Evolutionary conservation across 2,329 filamentous ascomycete genomes (phyloP).

Genomic region (Calonectria hawksworthii): DNA sequence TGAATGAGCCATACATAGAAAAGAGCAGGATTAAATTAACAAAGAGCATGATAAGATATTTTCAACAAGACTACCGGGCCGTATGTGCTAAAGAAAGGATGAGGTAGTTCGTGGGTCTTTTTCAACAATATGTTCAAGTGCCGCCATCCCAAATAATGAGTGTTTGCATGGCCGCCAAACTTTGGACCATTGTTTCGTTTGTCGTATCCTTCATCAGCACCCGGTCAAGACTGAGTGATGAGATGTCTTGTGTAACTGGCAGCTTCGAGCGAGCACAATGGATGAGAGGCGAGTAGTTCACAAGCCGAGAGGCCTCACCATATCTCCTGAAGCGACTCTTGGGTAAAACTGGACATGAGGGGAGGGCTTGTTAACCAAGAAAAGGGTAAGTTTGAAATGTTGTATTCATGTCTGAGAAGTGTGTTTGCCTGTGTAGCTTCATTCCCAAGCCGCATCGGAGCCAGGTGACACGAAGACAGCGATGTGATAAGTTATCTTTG

Average conservation of each 20-base stretch:
- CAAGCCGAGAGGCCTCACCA: neutral
- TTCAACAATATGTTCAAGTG: neutral
- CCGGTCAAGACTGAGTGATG: conserved; percentile 6
- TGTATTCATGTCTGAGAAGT: neutral
- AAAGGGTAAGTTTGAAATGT: conserved; percentile 24
- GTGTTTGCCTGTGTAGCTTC: neutral
- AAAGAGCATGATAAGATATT: conserved; percentile 27
- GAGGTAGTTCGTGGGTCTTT: neutral
- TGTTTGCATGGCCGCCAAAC: neutral
- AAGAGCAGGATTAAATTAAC: conserved; percentile 20
- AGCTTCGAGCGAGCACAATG: conserved; percentile 1
- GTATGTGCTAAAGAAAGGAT: neutral
- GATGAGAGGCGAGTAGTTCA: neutral
- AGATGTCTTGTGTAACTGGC: conserved; percentile 40
- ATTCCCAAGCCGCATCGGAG: neutral
- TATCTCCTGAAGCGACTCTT: conserved; percentile 15
- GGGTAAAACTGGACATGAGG: conserved; percentile 10
- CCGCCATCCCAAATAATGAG: neutral
- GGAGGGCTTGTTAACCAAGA: conserved; percentile 15
- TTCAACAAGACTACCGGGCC: neutral
- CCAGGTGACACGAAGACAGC: too few relatives aligned
- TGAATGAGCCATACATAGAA: neutral
- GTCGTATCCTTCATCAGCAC: neutral
- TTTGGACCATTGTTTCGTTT: neutral
- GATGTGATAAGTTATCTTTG: neutral